Evolutionary conservation across 75 land plant species (phyloP).

Genomic region (Gnetum montanum): DNA sequence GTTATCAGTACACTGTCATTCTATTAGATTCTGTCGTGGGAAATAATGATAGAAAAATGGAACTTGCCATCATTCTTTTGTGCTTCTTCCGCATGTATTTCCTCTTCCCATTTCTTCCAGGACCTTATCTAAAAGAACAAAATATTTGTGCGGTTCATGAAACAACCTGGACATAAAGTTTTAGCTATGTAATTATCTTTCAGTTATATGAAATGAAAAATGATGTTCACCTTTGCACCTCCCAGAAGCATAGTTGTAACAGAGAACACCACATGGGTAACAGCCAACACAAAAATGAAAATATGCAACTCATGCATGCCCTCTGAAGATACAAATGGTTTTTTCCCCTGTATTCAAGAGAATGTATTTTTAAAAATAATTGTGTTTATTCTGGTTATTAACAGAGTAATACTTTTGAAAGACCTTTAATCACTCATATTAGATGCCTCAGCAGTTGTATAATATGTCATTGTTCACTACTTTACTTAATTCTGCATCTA

Average conservation of each 20-base stretch:
- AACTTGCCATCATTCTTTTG: constrained; percentile 10
- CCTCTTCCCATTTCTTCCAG: constrained; percentile 52
- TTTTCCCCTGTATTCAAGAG: constrained; percentile 43
- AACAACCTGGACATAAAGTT: too few relatives aligned
- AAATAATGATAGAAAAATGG: too few relatives aligned
- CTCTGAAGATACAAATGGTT: constrained; percentile 52
- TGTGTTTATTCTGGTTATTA: background rate
- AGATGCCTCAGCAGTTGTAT: too few relatives aligned
- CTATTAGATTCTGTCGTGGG: background rate
- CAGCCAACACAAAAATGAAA: constrained; percentile 76
- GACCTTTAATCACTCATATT: background rate
- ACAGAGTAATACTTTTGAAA: background rate
- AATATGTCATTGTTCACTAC: background rate
- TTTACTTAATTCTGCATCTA: background rate
- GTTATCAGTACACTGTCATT: too few relatives aligned
- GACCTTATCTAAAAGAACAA: constrained; percentile 17
- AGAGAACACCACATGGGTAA: constrained; percentile 71
- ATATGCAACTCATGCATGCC: constrained; percentile 84
- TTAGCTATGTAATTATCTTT: too few relatives aligned
- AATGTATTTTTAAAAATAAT: background rate
- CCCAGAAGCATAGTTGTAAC: constrained; percentile 63
- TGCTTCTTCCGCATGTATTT: constrained; percentile 8
- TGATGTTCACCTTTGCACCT: constrained; percentile 40
- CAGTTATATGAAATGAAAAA: too few relatives aligned
- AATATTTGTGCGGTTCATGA: background rate